Evolutionary conservation across 2,329 filamentous ascomycete species (phyloP), one percentile per base, ranked within the genome.

Genomic region (Rhexocercosporidium sp.): DNA sequence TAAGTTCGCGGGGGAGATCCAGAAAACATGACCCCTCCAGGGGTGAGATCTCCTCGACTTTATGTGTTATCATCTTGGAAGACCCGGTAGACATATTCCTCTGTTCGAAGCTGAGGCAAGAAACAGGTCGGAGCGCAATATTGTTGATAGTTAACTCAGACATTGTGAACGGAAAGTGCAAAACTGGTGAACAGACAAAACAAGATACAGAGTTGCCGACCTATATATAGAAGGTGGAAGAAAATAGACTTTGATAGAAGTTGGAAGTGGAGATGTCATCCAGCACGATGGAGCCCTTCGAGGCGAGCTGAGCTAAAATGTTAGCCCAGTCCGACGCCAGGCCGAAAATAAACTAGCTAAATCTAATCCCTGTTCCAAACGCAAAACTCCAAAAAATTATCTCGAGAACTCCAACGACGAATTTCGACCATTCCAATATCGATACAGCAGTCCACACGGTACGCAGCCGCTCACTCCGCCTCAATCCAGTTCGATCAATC

Each of bases 1-100:
- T 61, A 27, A 72, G 67, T 57, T 72, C 71, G 0, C 66, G 66
- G 4, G 69, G 71, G 14, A 72, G 51, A 29, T 57, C 49, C 9
- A 71, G 57, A 20, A 70, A 63, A 27, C 18, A 3, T 4, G 34
- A 54, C 20, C 46, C 16, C 20, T 46, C 16, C 2, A 53, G 8
- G 27, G 59, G 44, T 3, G 16, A 8, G 8, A 65, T 31, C 56
- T 65, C 61, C 27, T 62, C 54, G 37, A 70, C 62, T 18, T 69
- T 25, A 27, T 66, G 20, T 4, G 53, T 18, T 44, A 61, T 60
- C 56, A 6, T 53, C 18, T 57, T 46, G 4, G 29, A 34, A 18
- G 29, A 18, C 29, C 64, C 47, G 12, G 41, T 20, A 20, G 62
- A 44, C 16, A 9, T 25, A 8, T 51, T 47, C 39, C 12, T 49